These are phyloP conservation scores for Botrytis deweyae DNA, from an alignment of 2,329 filamentous ascomycete species.

Conservation along the genomic window DNA sequence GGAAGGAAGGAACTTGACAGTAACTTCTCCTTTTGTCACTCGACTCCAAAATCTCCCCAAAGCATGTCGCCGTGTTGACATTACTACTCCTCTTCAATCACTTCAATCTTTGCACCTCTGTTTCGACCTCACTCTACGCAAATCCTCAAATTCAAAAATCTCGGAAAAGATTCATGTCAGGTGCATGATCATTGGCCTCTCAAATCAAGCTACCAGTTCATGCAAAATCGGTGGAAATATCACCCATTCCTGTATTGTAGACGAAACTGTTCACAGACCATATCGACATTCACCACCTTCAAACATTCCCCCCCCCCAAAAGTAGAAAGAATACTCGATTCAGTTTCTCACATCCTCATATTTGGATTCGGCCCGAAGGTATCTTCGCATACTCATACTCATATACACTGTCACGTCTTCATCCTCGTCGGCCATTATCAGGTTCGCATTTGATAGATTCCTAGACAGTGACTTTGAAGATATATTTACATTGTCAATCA, in stretches of 20 bases:
- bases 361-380: not conserved
- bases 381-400: not conserved
- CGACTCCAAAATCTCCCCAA: not conserved
- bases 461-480: not conserved
- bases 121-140: conserved; percentile 27
- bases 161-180: conserved; percentile 10
- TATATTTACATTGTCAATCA: not conserved
- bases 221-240: conserved; percentile 21
- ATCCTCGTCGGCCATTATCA: not conserved
- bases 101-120: conserved; percentile 22
- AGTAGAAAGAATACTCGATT: not conserved
- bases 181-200: conserved; percentile 24
- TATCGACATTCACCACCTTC: conserved; percentile 17
- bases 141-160: not conserved
- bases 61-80: not conserved
- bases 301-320: not conserved
- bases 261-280: not conserved
- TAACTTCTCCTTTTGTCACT: not conserved
- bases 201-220: conserved; percentile 26
- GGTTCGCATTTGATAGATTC: not conserved
- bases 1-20: not conserved
- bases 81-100: not conserved
- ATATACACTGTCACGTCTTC: not conserved
- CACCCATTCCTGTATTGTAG: not conserved
- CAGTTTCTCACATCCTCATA: not conserved